These are phyloP conservation scores for Alternaria sp. DNA, from an alignment of 2,329 filamentous ascomycete species.

Conservation along the genomic window DNA sequence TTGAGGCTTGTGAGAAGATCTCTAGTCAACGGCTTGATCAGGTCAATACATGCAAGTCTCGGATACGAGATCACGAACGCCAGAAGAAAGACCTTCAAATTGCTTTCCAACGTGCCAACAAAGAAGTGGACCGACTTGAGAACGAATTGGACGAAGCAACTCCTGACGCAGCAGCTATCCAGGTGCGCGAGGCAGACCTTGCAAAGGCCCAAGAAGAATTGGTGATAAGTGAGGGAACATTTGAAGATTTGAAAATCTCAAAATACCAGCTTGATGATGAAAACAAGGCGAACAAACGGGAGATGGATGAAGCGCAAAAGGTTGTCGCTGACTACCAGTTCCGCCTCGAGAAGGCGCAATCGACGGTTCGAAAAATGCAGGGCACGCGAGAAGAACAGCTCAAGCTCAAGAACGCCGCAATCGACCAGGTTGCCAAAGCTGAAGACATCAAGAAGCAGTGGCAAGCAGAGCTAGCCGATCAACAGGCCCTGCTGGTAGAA, in stretches of 20 bases:
- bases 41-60: conserved; percentile 60
- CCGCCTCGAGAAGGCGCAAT: conserved; percentile 41
- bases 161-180: conserved; percentile 67
- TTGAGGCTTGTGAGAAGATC: conserved; percentile 35
- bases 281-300: conserved; percentile 38
- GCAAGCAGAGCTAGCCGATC: conserved; percentile 27
- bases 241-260: conserved; percentile 59
- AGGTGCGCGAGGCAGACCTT: conserved; percentile 33
- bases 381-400: conserved; percentile 48
- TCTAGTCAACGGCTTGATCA: conserved; percentile 50
- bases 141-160: conserved; percentile 67
- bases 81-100: conserved; percentile 61
- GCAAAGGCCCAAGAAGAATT: conserved; percentile 58
- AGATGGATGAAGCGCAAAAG: conserved; percentile 41
- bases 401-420: conserved; percentile 54
- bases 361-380: conserved; percentile 40
- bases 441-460: conserved; percentile 42
- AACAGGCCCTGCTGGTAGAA: conserved; percentile 33
- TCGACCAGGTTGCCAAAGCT: conserved; percentile 46
- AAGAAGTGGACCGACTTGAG: conserved; percentile 71
- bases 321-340: conserved; percentile 35
- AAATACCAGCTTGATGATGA: conserved; percentile 55
- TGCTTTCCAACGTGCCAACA: conserved; percentile 67
- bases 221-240: conserved; percentile 62
- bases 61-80: conserved; percentile 61